These are phyloP conservation scores for Antitrichia curtipendula DNA, from an alignment of 225 moss, liverwort and hornwort species.

Conservation along the genomic window DNA sequence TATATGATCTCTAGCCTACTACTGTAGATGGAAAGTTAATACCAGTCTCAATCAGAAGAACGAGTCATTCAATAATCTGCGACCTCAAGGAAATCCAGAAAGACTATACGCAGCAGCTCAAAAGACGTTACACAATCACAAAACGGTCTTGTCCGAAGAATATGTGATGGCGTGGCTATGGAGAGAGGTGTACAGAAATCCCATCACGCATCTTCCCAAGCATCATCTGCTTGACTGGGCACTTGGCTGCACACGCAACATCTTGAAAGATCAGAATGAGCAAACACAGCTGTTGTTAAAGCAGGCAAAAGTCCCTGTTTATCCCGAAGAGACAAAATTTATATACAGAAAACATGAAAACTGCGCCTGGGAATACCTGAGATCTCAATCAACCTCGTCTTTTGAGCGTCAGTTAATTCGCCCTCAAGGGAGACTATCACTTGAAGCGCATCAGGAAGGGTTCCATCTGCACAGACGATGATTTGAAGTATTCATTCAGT, in stretches of 20 bases:
- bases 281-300: background rate
- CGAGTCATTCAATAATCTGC: background rate
- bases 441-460: constrained; percentile 54
- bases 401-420: constrained; percentile 52
- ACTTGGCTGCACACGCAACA: constrained; percentile 28
- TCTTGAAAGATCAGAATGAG: background rate
- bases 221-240: constrained; percentile 77
- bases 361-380: constrained; percentile 22
- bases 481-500: background rate
- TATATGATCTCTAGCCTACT: background rate
- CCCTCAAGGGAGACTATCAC: constrained; percentile 54
- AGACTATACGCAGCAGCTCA: background rate
- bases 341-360: background rate
- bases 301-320: background rate
- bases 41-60: background rate
- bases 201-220: constrained; percentile 66
- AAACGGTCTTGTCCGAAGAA: background rate
- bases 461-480: constrained; percentile 32
- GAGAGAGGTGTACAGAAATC: constrained; percentile 37
- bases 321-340: background rate
- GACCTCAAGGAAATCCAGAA: background rate
- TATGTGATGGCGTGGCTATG: background rate
- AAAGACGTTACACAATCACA: background rate
- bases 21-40: background rate
- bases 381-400: constrained; percentile 43